Percentiles rank a stretch among this genome's conserved stretches.
Conservation (phyloP, 2,329 filamentous ascomycete genomes). For the Metarhizium rileyi region DNA sequence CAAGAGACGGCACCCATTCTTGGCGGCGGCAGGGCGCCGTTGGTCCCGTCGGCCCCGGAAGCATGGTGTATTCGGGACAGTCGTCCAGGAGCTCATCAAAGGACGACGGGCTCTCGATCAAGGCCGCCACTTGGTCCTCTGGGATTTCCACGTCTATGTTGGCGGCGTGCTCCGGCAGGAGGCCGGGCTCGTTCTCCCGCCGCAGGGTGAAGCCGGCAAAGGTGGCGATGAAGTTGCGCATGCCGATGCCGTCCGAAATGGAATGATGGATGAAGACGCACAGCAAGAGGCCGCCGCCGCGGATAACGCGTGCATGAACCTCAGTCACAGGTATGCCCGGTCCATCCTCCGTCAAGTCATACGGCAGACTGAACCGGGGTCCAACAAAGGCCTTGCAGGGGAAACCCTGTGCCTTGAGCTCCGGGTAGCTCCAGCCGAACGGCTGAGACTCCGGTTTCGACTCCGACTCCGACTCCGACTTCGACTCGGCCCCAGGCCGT, state of each 20-base stretch:
- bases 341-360: slow-evolving; percentile 7
- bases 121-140: slow-evolving; percentile 13
- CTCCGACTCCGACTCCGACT: too few relatives aligned
- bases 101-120: slow-evolving; percentile 10
- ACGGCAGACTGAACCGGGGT: slow-evolving; percentile 12
- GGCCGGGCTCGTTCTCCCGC: too few relatives aligned
- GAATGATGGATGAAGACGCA: slow-evolving; percentile 32
- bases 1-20: slow-evolving; percentile 17
- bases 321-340: slow-evolving; percentile 24
- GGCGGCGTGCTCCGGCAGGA: slow-evolving; percentile 1
- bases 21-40: slow-evolving; percentile 19
- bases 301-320: slow-evolving; percentile 28
- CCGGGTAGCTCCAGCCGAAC: slow-evolving; percentile 16
- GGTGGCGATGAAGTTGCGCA: slow-evolving; percentile 27
- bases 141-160: slow-evolving; percentile 8
- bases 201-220: slow-evolving; percentile 22
- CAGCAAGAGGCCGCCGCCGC: slow-evolving; percentile 27
- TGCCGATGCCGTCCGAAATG: slow-evolving; percentile 30
- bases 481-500: background rate
- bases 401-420: slow-evolving; percentile 18
- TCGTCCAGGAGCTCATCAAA: slow-evolving; percentile 18
- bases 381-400: slow-evolving; percentile 21
- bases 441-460: too few relatives aligned
- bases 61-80: slow-evolving; percentile 29
- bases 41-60: slow-evolving; percentile 24